Percentiles rank a stretch among this genome's conserved stretches.
Evolutionary conservation across 371 early-diverging fungal genomes (phyloP).

Genomic region (Lichtheimia ornata): DNA sequence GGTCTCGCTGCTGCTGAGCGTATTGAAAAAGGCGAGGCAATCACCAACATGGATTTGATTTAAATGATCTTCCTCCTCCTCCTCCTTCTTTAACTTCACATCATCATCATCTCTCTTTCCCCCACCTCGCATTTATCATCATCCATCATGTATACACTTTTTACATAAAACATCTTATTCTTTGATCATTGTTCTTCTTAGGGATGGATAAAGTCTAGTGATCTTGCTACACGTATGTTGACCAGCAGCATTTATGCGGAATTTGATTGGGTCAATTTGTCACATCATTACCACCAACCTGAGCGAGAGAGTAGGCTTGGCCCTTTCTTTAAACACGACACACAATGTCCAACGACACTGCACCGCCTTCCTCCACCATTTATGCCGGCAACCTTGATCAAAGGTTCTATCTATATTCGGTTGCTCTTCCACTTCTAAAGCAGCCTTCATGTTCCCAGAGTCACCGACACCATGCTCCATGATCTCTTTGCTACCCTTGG

Average conservation of each 20-base stretch:
- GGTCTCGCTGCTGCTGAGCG: constrained; percentile 44
- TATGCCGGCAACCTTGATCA: constrained; percentile 92
- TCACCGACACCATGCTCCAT: constrained; percentile 75
- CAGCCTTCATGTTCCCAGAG: constrained; percentile 72
- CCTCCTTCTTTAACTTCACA: too few relatives aligned
- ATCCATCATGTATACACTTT: too few relatives aligned
- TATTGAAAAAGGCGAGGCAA: constrained; percentile 31
- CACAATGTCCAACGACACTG: constrained; percentile 3
- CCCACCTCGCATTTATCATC: too few relatives aligned
- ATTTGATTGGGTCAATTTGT: too few relatives aligned
- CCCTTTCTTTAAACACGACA: neutral
- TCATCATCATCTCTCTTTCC: too few relatives aligned
- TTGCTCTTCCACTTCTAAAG: constrained; percentile 70
- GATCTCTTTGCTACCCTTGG: constrained; percentile 79
- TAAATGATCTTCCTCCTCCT: neutral
- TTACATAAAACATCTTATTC: too few relatives aligned
- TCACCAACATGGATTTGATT: constrained; percentile 10
- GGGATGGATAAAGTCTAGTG: too few relatives aligned
- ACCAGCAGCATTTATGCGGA: too few relatives aligned
- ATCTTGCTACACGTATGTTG: too few relatives aligned
- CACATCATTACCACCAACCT: too few relatives aligned
- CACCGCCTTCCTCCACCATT: constrained; percentile 31
- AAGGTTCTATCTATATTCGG: constrained; percentile 67
- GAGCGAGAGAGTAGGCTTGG: too few relatives aligned
- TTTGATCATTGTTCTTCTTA: too few relatives aligned